phyloP scores from a whole-genome alignment of 116 monocot genomes.

The Zostera marina region DNA sequence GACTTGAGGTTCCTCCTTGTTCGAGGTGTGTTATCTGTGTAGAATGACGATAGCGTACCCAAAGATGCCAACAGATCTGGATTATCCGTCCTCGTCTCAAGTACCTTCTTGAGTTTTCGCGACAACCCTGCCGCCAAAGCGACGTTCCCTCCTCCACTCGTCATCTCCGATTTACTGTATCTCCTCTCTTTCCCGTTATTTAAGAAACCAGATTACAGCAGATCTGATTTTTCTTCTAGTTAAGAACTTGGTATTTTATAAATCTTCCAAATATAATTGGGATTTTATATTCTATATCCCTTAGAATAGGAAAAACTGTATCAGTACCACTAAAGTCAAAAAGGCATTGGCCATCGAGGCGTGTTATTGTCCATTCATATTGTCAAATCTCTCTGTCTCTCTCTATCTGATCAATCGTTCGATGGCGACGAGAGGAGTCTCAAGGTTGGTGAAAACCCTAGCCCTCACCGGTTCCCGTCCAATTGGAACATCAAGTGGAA shows the following conservation, averaged over 20 bases:
- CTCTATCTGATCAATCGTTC: not conserved
- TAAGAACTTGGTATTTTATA: too few species aligned
- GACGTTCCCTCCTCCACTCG: constrained; percentile 9
- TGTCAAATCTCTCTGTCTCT: not conserved
- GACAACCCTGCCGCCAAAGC: constrained; percentile 58
- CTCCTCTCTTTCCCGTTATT: not conserved
- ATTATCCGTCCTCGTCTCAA: constrained; percentile 80
- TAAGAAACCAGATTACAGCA: too few species aligned
- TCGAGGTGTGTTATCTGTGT: constrained; percentile 69
- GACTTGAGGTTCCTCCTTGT: constrained; percentile 85
- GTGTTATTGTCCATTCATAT: not conserved
- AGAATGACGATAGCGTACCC: constrained; percentile 75
- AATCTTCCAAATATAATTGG: too few species aligned
- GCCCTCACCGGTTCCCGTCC: not conserved
- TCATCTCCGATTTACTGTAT: constrained; percentile 1
- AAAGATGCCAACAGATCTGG: constrained; percentile 74
- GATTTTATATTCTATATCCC: too few species aligned
- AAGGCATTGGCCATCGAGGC: too few species aligned
- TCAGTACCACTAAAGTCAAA: too few species aligned
- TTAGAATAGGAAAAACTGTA: too few species aligned
- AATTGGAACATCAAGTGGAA: not conserved
- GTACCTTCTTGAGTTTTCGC: constrained; percentile 85
- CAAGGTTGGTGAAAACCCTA: not conserved
- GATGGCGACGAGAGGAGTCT: constrained; percentile 3
- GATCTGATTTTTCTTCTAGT: too few species aligned